Base-by-base conservation (phyloP, 2,329 filamentous ascomycete species). In the Aspergillus aculeatus region DNA sequence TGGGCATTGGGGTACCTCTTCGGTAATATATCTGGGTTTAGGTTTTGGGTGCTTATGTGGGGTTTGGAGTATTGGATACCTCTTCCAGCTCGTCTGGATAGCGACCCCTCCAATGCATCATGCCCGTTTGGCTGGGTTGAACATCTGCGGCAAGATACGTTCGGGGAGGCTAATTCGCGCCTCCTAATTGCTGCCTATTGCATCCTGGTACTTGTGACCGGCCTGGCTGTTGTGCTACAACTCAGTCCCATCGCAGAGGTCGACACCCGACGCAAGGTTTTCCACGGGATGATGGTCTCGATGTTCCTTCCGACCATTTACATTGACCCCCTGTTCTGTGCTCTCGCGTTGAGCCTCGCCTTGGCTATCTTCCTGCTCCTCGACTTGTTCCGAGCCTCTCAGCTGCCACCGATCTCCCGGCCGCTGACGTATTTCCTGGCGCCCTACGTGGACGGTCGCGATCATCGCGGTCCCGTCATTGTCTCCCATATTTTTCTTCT, bases 261-360 rank as follows among this genome's bases (percentile, higher is more conserved):
- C 50, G 95, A 99, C 77, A 99, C 95, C 1, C 86, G 95, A 53
- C 87, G 95, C 54, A 99, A 99, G 76, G 91, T 98, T 24, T 99
- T 99, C 74, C 95, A 99, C 75, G 96, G 96, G 67, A 96, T 94
- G 84, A 98, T 98, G 90, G 94, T 98, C 7, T 87, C 87, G 58
- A 97, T 99, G 91, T 88, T 99, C 58, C 82, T 98, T 2, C 93
- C 95, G 0, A 87, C 91, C 1, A 90, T 89, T 2, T 97, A 87
- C 72, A 79, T 98, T 64, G 95, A 99, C 73, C 94, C 95, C 0
- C 83, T 88, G 47, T 98, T 91, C 74, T 87, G 88, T 53, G 86
- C 90, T 1, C 81, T 99, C 12, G 91, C 92, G 0, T 82, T 98
- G n/a, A 82, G 84, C 0, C 79, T 97, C 32, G 86, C 92, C 26